These are phyloP conservation scores for Plenodomus tracheiphilus DNA, from an alignment of 2,329 filamentous ascomycete species.

Conservation along the genomic window DNA sequence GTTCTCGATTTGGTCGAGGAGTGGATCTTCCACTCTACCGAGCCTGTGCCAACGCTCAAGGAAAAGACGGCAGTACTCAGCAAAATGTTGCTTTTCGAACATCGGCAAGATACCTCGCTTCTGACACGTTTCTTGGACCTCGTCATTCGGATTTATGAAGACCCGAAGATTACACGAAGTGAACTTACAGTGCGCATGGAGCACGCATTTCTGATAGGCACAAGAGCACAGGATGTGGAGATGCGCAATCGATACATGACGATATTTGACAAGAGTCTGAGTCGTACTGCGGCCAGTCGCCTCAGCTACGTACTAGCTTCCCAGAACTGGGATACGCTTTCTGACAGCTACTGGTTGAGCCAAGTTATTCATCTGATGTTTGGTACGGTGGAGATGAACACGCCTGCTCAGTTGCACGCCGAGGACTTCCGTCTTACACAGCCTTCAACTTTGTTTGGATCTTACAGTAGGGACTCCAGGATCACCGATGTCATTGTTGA, in stretches of 20 bases:
- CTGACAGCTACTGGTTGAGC: constrained; percentile 94
- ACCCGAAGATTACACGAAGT: constrained; percentile 90
- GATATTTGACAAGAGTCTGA: constrained; percentile 93
- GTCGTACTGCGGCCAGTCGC: constrained; percentile 86
- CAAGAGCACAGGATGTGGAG: constrained; percentile 87
- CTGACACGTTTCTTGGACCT: constrained; percentile 92
- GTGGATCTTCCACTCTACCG: constrained; percentile 95
- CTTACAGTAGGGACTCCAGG: constrained; percentile 71
- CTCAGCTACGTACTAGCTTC: constrained; percentile 85
- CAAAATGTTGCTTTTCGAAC: constrained; percentile 97
- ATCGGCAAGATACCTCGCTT: constrained; percentile 78
- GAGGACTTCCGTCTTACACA: constrained; percentile 84
- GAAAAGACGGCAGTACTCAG: constrained; percentile 99
- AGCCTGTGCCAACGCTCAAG: constrained; percentile 95
- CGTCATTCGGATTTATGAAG: constrained; percentile 97
- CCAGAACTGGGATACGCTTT: constrained; percentile 96
- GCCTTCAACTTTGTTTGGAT: constrained; percentile 71
- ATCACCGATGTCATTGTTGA: constrained; percentile 72
- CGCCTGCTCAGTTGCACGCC: constrained; percentile 73
- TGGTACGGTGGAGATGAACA: constrained; percentile 84
- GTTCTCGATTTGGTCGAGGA: constrained; percentile 90
- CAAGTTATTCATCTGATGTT: constrained; percentile 93
- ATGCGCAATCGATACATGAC: constrained; percentile 97
- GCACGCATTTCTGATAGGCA: constrained; percentile 96
- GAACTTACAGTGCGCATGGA: constrained; percentile 97